These are phyloP conservation scores for Anaeramoeba flamelloides DNA, from an alignment of 78 protist species.

Conservation along the genomic window DNA sequence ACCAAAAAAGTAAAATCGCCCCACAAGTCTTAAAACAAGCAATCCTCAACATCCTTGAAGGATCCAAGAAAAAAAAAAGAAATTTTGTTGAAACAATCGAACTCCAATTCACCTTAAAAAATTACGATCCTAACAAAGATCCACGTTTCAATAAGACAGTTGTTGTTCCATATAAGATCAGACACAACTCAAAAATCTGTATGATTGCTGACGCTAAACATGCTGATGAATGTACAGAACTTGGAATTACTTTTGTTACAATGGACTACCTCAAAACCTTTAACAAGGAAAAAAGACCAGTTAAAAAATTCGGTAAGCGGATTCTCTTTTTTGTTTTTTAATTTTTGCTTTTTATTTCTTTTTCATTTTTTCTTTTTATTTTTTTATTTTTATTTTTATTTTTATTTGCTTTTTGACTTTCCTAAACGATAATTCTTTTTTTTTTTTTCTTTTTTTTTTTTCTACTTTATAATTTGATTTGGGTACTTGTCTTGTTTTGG, in stretches of 20 bases:
- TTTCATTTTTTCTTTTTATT: constrained; percentile 11
- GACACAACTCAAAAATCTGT: constrained; percentile 59
- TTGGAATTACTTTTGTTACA: constrained; percentile 62
- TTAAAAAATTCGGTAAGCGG: constrained; percentile 71
- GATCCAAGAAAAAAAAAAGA: constrained; percentile 24
- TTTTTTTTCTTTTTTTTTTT: neutral
- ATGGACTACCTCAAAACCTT: constrained; percentile 87
- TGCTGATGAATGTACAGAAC: constrained; percentile 51
- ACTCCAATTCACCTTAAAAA: constrained; percentile 90
- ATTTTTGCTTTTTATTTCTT: neutral
- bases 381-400: constrained; percentile 1
- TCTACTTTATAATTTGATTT: no score
- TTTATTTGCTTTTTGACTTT: neutral
- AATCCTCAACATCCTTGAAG: neutral
- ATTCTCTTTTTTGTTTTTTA: neutral
- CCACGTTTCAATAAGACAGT: constrained; percentile 94
- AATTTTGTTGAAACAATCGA: constrained; percentile 89
- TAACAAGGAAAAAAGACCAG: constrained; percentile 95
- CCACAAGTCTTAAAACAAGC: constrained; percentile 9
- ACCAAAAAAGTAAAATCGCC: no score
- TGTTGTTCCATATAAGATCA: constrained; percentile 29
- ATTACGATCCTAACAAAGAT: constrained; percentile 96
- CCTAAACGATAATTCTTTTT: neutral
- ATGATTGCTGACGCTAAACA: constrained; percentile 82
- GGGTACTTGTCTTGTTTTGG: no score